These are phyloP conservation scores for Penicillium sp. DNA, from an alignment of 2,329 filamentous ascomycete genomes.

Conservation along the genomic window DNA sequence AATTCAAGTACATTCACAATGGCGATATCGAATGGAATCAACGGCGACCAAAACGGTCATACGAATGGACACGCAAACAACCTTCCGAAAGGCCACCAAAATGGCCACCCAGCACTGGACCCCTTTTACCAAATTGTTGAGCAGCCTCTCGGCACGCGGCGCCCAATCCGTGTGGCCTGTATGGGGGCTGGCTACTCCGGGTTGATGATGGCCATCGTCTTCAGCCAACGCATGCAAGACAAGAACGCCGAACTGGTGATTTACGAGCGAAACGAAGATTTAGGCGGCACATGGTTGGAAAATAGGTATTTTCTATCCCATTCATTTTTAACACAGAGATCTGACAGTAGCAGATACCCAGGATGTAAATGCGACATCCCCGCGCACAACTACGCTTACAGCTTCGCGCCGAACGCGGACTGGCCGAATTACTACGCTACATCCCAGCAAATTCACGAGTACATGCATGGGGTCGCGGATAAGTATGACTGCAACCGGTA, in stretches of 20 bases:
- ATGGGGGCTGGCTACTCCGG: slow-evolving; percentile 26
- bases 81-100: no score
- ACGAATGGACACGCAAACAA: no score
- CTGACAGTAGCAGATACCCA: slow-evolving; percentile 22
- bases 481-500: slow-evolving; percentile 46
- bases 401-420: slow-evolving; percentile 49
- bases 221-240: slow-evolving; percentile 14
- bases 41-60: neutral
- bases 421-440: slow-evolving; percentile 49
- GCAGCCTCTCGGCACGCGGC: slow-evolving; percentile 17
- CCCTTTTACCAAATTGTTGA: slow-evolving; percentile 10
- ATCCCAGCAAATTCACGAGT: slow-evolving; percentile 49
- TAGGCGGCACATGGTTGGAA: slow-evolving; percentile 40
- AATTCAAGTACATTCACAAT: neutral
- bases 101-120: neutral
- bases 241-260: slow-evolving; percentile 29
- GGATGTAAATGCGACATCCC: slow-evolving; percentile 40
- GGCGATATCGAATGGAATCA: neutral
- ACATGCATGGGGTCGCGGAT: slow-evolving; percentile 44
- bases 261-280: slow-evolving; percentile 35
- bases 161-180: slow-evolving; percentile 21
- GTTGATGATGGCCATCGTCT: slow-evolving; percentile 33
- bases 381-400: slow-evolving; percentile 42
- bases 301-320: slow-evolving; percentile 28
- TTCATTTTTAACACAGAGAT: no score